A percentile compares a stretch with the other conserved stretches of the same genome.
Evolutionary conservation across 2,329 filamentous ascomycete genomes (phyloP).

Genomic region (Cladosporium sp.): DNA sequence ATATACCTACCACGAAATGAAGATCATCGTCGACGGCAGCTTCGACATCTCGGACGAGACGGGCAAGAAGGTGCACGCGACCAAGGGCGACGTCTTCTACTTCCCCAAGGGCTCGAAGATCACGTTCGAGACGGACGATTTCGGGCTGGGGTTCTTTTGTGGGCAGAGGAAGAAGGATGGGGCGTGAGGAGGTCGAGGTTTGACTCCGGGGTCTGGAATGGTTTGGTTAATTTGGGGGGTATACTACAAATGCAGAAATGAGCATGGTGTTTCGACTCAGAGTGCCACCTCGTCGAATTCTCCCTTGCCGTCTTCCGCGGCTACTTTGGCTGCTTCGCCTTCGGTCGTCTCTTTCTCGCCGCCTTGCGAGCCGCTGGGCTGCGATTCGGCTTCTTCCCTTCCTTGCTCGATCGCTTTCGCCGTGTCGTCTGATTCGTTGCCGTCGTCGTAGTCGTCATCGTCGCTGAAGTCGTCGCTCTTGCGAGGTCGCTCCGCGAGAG

Average conservation of each 20-base stretch:
- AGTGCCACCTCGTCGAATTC: constrained; percentile 26
- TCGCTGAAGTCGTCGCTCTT: constrained; percentile 12
- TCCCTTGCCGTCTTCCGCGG: constrained; percentile 18
- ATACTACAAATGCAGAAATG: background rate
- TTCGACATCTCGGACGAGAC: constrained; percentile 60
- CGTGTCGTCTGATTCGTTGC: constrained; percentile 21
- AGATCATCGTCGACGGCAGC: constrained; percentile 63
- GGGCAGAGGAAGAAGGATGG: constrained; percentile 23
- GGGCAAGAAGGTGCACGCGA: constrained; percentile 54
- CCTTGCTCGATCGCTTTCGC: constrained; percentile 22
- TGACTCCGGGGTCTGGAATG: background rate
- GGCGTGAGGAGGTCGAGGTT: constrained; percentile 12
- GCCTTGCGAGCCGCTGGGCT: constrained; percentile 6
- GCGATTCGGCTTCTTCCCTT: constrained; percentile 13
- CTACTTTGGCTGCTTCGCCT: constrained; percentile 8
- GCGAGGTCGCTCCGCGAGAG: background rate
- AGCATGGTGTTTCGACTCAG: no score
- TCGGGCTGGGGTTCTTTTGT: constrained; percentile 24
- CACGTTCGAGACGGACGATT: constrained; percentile 45
- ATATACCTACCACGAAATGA: constrained; percentile 68
- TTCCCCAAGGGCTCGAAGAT: constrained; percentile 62
- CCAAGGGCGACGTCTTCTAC: constrained; percentile 60
- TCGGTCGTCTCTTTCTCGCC: constrained; percentile 15
- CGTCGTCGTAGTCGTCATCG: constrained; percentile 14
- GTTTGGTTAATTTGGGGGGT: background rate